Conservation (phyloP, 192 early-diverging fungal genomes). For the Dispira simplex region DNA sequence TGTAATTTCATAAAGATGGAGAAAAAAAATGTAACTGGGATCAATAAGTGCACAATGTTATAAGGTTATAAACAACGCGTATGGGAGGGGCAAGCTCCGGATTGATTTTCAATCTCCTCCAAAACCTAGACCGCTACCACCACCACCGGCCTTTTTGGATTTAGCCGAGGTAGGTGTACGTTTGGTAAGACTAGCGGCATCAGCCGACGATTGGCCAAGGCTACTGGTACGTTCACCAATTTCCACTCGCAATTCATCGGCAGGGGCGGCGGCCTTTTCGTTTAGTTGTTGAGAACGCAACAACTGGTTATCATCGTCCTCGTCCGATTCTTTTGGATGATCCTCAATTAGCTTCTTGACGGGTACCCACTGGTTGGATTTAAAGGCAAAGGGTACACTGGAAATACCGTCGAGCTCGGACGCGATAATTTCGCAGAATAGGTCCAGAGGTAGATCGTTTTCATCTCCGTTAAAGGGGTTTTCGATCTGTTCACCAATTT, state of each 20-base stretch:
- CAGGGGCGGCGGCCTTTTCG: no score
- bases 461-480: constrained; percentile 62
- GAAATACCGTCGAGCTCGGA: constrained; percentile 18
- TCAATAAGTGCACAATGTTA: no score
- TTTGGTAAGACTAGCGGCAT: background rate
- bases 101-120: background rate
- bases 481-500: constrained; percentile 68
- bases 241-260: no score
- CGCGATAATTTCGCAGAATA: constrained; percentile 26
- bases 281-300: no score
- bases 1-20: no score
- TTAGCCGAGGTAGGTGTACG: background rate
- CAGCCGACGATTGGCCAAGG: background rate
- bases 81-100: background rate
- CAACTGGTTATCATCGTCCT: no score
- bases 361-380: background rate
- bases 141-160: background rate
- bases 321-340: background rate
- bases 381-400: constrained; percentile 5
- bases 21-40: no score
- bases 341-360: background rate
- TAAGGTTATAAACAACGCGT: background rate
- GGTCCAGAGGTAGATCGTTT: constrained; percentile 35
- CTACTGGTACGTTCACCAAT: no score
- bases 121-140: background rate